A percentile compares a stretch with the other conserved stretches of the same genome.
phyloP scores from a whole-genome alignment of 192 early-diverging fungal genomes.

The Pilaira anomala region DNA sequence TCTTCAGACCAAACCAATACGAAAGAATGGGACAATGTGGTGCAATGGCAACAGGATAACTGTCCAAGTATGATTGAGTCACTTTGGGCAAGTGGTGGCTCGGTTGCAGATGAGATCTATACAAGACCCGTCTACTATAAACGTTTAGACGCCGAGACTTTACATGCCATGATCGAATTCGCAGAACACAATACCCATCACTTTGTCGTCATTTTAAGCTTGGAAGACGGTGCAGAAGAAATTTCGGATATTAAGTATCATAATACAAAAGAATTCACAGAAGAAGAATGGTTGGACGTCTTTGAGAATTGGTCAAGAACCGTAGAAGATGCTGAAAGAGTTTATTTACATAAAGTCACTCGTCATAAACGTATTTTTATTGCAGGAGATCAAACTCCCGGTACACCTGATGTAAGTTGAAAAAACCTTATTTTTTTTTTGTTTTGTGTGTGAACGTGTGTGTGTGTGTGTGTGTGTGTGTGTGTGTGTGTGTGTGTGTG shows the following conservation, averaged over 20 bases:
- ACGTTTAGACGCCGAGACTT: conserved; percentile 34
- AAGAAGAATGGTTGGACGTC: conserved; percentile 29
- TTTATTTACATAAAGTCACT: conserved; percentile 27
- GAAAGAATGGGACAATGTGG: conserved; percentile 19
- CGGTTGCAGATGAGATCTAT: conserved; percentile 4
- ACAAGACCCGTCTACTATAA: conserved; percentile 32
- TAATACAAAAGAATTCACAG: conserved; percentile 33
- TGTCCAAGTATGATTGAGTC: conserved; percentile 26
- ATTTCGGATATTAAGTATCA: conserved; percentile 37
- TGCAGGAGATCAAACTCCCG: conserved; percentile 4
- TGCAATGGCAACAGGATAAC: conserved; percentile 39
- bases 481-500: too few relatives aligned
- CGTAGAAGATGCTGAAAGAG: conserved; percentile 36
- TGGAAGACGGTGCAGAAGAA: conserved; percentile 34
- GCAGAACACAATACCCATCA: conserved; percentile 14
- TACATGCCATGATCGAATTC: conserved; percentile 38
- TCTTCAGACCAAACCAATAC: background rate
- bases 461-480: too few relatives aligned
- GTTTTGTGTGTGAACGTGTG: background rate
- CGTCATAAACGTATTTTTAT: conserved; percentile 10
- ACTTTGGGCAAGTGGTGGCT: conserved; percentile 20
- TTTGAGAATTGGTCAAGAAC: conserved; percentile 30
- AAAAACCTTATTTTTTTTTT: conserved; percentile 3
- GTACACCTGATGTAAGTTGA: conserved; percentile 14
- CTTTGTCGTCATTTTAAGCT: conserved; percentile 32